phyloP scores from a whole-genome alignment of 192 early-diverging fungal species.

The Mortierella antarctica region DNA sequence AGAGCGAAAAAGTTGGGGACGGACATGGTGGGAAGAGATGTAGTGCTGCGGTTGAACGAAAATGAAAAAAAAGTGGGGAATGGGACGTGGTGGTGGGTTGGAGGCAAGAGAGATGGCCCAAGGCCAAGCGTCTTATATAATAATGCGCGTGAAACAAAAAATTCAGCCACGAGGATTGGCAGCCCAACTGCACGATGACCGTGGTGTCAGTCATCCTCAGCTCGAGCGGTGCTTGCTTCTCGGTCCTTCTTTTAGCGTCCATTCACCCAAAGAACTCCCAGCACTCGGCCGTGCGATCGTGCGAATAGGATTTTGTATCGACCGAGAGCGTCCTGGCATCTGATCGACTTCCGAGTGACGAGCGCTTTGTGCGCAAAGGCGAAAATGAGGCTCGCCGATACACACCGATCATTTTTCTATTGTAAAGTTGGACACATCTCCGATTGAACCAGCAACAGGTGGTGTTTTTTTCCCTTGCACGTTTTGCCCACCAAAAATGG shows the following conservation, averaged over 20 bases:
- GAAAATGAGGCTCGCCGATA: too few relatives aligned
- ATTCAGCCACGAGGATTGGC: too few relatives aligned
- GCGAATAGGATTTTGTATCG: conserved; percentile 5
- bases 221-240: background rate
- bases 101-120: background rate
- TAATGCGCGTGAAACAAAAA: too few relatives aligned
- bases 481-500: background rate
- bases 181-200: background rate
- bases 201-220: background rate
- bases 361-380: background rate
- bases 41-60: background rate
- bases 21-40: conserved; percentile 21
- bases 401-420: too few relatives aligned
- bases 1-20: conserved; percentile 62
- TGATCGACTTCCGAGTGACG: background rate
- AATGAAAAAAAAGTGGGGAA: background rate
- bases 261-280: background rate
- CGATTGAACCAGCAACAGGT: too few relatives aligned
- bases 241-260: too few relatives aligned
- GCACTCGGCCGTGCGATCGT: background rate
- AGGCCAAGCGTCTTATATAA: background rate
- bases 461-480: background rate
- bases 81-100: background rate
- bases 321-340: background rate
- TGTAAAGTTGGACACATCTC: too few relatives aligned